These are phyloP conservation scores for Fusarium annulatum DNA, from an alignment of 2,329 filamentous ascomycete genomes.

Conservation along the genomic window DNA sequence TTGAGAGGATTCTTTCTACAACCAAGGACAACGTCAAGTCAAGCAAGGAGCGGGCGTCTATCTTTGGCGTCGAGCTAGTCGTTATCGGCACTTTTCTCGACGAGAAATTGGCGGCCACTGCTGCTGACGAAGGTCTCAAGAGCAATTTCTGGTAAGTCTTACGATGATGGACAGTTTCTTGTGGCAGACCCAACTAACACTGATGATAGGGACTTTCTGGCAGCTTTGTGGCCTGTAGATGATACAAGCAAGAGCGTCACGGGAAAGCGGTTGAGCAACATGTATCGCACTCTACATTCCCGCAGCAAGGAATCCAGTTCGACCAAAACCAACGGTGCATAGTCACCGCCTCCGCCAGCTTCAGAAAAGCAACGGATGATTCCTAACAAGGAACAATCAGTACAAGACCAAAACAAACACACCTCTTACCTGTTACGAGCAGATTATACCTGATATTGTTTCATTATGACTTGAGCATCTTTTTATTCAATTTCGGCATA, in stretches of 20 bases:
- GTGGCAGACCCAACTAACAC: slow-evolving; percentile 32
- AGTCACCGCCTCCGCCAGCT: slow-evolving; percentile 21
- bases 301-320: slow-evolving; percentile 49
- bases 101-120: slow-evolving; percentile 55
- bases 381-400: background rate
- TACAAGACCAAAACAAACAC: background rate
- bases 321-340: slow-evolving; percentile 49
- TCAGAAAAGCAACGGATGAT: background rate
- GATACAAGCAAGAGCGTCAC: slow-evolving; percentile 58
- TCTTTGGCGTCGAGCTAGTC: slow-evolving; percentile 70
- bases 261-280: slow-evolving; percentile 57
- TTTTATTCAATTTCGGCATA: slow-evolving; percentile 41
- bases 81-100: slow-evolving; percentile 72
- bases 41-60: slow-evolving; percentile 69
- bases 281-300: slow-evolving; percentile 56
- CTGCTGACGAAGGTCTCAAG: slow-evolving; percentile 56
- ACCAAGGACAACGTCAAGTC: slow-evolving; percentile 72
- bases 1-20: slow-evolving; percentile 68
- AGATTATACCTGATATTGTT: slow-evolving; percentile 37
- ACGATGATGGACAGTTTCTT: background rate
- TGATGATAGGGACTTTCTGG: slow-evolving; percentile 55
- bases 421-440: slow-evolving; percentile 20
- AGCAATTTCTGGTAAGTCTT: slow-evolving; percentile 62
- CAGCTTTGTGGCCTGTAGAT: slow-evolving; percentile 59
- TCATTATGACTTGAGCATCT: slow-evolving; percentile 37